phyloP scores from a whole-genome alignment of 371 early-diverging fungal genomes.

The Actinomucor elegans region DNA sequence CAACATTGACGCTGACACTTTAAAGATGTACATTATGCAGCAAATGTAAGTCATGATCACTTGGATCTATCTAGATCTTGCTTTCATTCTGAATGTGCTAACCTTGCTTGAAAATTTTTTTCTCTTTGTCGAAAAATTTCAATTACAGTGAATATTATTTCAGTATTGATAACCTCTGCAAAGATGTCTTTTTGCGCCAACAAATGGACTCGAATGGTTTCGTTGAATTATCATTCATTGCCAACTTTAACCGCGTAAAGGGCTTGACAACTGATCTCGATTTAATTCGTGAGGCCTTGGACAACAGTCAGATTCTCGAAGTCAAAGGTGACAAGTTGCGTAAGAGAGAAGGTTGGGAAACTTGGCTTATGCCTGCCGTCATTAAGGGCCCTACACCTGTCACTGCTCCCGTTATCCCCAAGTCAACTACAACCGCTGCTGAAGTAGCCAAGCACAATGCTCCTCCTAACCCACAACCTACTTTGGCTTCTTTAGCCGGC shows the following conservation, averaged over 20 bases:
- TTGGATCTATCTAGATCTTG: too few relatives aligned
- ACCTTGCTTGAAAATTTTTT: not conserved
- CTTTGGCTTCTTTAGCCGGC: constrained; percentile 45
- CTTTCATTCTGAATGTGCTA: not conserved
- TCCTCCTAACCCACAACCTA: constrained; percentile 26
- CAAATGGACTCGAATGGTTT: constrained; percentile 86
- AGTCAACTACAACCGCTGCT: constrained; percentile 26
- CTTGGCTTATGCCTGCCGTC: constrained; percentile 62
- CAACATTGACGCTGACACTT: constrained; percentile 50
- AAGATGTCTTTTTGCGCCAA: constrained; percentile 83
- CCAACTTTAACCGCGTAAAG: constrained; percentile 88
- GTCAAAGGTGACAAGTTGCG: constrained; percentile 66
- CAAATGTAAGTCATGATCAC: constrained; percentile 50
- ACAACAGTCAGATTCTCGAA: constrained; percentile 55
- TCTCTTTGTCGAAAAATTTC: not conserved
- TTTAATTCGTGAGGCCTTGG: constrained; percentile 63
- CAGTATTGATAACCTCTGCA: constrained; percentile 89
- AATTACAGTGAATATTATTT: constrained; percentile 83
- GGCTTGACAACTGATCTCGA: constrained; percentile 62
- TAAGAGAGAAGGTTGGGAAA: constrained; percentile 74
- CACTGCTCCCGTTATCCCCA: constrained; percentile 13
- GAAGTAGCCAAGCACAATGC: constrained; percentile 30
- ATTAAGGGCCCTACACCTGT: constrained; percentile 21
- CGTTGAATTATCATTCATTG: constrained; percentile 71
- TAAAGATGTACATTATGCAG: constrained; percentile 59